These are phyloP conservation scores for Ramalina intermedia DNA, from an alignment of 495 filamentous ascomycete genomes.

Conservation along the genomic window DNA sequence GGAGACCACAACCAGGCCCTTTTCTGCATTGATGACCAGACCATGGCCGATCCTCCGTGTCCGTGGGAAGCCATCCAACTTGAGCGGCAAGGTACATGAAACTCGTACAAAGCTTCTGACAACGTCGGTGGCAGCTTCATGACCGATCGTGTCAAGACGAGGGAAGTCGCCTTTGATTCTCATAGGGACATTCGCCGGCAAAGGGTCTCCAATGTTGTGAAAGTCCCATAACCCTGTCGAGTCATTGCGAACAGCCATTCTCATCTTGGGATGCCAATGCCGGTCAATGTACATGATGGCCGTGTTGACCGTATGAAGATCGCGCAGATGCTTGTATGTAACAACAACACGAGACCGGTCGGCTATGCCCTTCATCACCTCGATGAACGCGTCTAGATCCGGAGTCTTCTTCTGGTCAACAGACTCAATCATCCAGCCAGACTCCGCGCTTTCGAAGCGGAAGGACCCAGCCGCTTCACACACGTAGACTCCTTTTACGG, in stretches of 20 bases:
- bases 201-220: constrained; percentile 60
- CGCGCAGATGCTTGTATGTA: constrained; percentile 87
- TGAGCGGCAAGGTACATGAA: constrained; percentile 80
- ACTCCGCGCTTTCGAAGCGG: constrained; percentile 76
- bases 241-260: constrained; percentile 84
- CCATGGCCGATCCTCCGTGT: constrained; percentile 89
- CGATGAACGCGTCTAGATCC: constrained; percentile 75
- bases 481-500: constrained; percentile 82
- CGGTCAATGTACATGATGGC: constrained; percentile 85
- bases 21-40: constrained; percentile 86
- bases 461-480: constrained; percentile 94
- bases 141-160: constrained; percentile 71
- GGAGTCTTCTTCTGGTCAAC: constrained; percentile 82
- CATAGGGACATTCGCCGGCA: constrained; percentile 57
- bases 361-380: constrained; percentile 80
- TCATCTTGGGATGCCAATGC: constrained; percentile 91
- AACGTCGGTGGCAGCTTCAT: constrained; percentile 80
- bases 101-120: constrained; percentile 92
- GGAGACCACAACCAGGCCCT: constrained; percentile 86
- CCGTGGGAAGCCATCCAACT: constrained; percentile 90
- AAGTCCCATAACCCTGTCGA: constrained; percentile 90
- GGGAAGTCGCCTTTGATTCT: constrained; percentile 78
- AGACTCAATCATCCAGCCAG: constrained; percentile 87
- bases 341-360: constrained; percentile 83
- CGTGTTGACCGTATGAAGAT: constrained; percentile 87